These are phyloP conservation scores for Fragaria vesca DNA, from an alignment of 306 rosid species.

Conservation along the genomic window DNA sequence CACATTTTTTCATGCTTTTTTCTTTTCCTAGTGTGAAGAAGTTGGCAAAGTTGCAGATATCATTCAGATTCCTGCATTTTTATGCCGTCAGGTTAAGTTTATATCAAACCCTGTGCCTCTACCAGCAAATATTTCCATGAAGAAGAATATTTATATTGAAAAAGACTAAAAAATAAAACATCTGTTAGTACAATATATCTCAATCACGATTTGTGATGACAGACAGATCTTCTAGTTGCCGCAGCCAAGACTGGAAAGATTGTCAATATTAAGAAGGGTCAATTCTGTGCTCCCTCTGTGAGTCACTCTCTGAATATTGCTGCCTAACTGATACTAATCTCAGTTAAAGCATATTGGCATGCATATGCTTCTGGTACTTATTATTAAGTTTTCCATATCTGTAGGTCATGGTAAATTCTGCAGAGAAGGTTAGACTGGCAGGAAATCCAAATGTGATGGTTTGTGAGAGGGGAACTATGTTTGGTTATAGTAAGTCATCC, in stretches of 20 bases:
- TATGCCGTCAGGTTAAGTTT: conserved; percentile 76
- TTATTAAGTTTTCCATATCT: conserved; percentile 21
- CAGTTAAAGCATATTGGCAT: background rate
- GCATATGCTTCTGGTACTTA: conserved; percentile 11
- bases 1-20: conserved; percentile 23
- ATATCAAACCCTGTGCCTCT: background rate
- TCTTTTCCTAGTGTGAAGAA: conserved; percentile 68
- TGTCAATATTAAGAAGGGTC: conserved; percentile 91
- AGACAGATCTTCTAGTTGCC: conserved; percentile 97
- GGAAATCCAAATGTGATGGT: conserved; percentile 98
- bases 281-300: conserved; percentile 96
- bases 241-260: conserved; percentile 97
- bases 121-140: background rate
- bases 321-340: background rate
- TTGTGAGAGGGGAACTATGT: conserved; percentile 98
- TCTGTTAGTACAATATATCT: conserved; percentile 28
- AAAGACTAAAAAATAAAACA: background rate
- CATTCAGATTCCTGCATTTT: conserved; percentile 96
- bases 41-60: conserved; percentile 94
- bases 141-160: background rate
- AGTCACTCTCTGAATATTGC: conserved; percentile 32
- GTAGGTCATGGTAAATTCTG: conserved; percentile 90
- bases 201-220: conserved; percentile 39
- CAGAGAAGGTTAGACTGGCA: conserved; percentile 87
- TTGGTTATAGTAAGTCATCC: conserved; percentile 93